Base-by-base conservation (phyloP, 73 alveolate species). In the Breviolum minutum region DNA sequence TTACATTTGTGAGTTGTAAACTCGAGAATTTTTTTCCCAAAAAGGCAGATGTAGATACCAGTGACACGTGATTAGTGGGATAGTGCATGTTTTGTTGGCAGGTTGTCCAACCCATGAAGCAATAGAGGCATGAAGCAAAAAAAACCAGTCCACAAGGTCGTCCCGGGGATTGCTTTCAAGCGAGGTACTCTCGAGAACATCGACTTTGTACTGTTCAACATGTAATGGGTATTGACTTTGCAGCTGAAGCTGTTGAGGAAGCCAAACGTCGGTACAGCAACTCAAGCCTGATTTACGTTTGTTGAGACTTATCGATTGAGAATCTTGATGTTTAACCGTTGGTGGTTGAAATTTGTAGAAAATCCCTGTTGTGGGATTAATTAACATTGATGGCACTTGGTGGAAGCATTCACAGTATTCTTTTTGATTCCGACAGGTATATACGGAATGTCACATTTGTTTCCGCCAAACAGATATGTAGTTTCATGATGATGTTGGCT, bases 131-230 rank as follows among this genome's bases (percentile, higher is more conserved):
- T 17, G 77, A 6, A 7, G 54, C 90, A 40, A 63, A 19, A 2
- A 63, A 22, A 9, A 63, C 88, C 20, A 29, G 2, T 0, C 63
- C n/a, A 20, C 89, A 20, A n/a, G 12, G 89, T 32, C 27, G 12
- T n/a, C 89, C 73, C 11, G 70, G 32, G n/a, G 70, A 22, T 40
- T 7, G 8, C 17, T 29, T 11, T 30, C 40, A 29, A 27, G 26
- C 3, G 12, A 91, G 98, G 98, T 92, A 92, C 81, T 92, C 98
- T 29, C 89, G 91, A n/a, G 82, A 76, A 60, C 98, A 92, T 61
- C 98, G 98, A 26, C 63, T 24, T 66, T 92, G 98, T 81, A 11
- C 20, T 29, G 98, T 92, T 11, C 10, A 16, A 10, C 22, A 19
- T 22, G 27, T 92, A 64, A 90, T 92, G 29, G 71, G 98, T 40